Percentiles rank a stretch among this genome's conserved stretches.
These are phyloP conservation scores for Cyberlindnera bimundalis DNA, from an alignment of 805 yeast genomes.

Conservation along the genomic window DNA sequence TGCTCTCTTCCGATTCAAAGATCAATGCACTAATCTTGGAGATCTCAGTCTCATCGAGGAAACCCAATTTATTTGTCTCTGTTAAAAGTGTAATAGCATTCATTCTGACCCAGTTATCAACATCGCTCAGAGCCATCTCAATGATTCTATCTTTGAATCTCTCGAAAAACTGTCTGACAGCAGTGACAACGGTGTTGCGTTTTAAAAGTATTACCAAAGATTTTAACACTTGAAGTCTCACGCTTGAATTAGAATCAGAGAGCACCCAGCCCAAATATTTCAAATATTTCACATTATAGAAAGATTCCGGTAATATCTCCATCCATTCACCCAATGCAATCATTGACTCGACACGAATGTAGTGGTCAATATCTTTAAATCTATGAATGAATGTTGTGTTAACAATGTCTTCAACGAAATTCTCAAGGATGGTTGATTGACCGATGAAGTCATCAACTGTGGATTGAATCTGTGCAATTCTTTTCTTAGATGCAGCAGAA, in stretches of 20 bases:
- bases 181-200: conserved; percentile 46
- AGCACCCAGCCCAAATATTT: conserved; percentile 83
- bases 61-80: conserved; percentile 58
- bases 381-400: conserved; percentile 69
- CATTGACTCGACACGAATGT: conserved; percentile 69
- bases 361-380: conserved; percentile 74
- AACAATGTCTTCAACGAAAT: conserved; percentile 60
- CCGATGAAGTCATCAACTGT: conserved; percentile 40
- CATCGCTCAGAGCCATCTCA: conserved; percentile 56
- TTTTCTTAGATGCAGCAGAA: conserved; percentile 37
- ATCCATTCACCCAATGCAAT: conserved; percentile 67
- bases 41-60: conserved; percentile 57
- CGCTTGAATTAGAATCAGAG: conserved; percentile 61
- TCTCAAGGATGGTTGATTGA: conserved; percentile 52
- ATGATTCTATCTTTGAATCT: conserved; percentile 63
- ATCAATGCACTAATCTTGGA: conserved; percentile 40
- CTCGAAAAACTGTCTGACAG: conserved; percentile 75
- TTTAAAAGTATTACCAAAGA: conserved; percentile 49
- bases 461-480: conserved; percentile 43
- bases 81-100: conserved; percentile 49
- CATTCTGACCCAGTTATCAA: conserved; percentile 52
- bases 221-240: conserved; percentile 62
- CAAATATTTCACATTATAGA: conserved; percentile 64
- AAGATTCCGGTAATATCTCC: conserved; percentile 62
- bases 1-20: conserved; percentile 31